phyloP scores from a whole-genome alignment of 1,284 basidiomycete species.

The Boletellus deceptivus region DNA sequence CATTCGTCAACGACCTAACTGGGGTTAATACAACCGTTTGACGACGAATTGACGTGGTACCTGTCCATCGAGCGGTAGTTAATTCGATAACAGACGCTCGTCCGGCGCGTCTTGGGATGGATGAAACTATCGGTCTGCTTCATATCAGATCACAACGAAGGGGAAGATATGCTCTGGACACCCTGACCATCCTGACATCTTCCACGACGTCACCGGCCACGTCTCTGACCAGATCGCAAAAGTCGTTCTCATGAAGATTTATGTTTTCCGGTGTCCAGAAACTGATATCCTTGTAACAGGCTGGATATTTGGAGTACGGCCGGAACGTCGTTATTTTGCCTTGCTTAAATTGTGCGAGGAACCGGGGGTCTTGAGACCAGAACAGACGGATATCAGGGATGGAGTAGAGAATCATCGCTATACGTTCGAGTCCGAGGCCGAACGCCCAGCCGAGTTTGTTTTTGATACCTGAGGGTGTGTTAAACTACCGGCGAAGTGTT shows the following conservation, averaged over 20 bases:
- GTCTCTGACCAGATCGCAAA: slow-evolving; percentile 93
- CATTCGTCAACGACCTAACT: slow-evolving; percentile 80
- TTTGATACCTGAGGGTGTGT: slow-evolving; percentile 55
- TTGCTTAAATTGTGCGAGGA: slow-evolving; percentile 81
- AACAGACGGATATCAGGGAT: slow-evolving; percentile 99
- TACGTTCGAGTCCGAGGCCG: slow-evolving; percentile 94
- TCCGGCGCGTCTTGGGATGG: slow-evolving; percentile 84
- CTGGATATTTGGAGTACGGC: slow-evolving; percentile 87
- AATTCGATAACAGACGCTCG: slow-evolving; percentile 87
- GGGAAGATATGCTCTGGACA: neutral
- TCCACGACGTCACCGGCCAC: slow-evolving; percentile 91
- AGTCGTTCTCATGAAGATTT: slow-evolving; percentile 89
- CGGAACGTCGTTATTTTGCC: slow-evolving; percentile 81
- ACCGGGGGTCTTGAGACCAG: slow-evolving; percentile 91
- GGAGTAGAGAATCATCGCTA: slow-evolving; percentile 96
- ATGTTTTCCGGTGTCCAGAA: slow-evolving; percentile 74
- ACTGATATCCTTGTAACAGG: slow-evolving; percentile 87
- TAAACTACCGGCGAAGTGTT: neutral
- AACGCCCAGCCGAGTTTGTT: slow-evolving; percentile 97
- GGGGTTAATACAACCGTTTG: neutral
- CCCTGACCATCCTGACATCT: slow-evolving; percentile 78
- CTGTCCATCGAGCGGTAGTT: slow-evolving; percentile 98
- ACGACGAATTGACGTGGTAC: slow-evolving; percentile 35
- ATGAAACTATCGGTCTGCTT: slow-evolving; percentile 86
- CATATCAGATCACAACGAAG: slow-evolving; percentile 10